Evolutionary conservation across 139 green algal species (phyloP).

Genomic region (Chlorella sp.): DNA sequence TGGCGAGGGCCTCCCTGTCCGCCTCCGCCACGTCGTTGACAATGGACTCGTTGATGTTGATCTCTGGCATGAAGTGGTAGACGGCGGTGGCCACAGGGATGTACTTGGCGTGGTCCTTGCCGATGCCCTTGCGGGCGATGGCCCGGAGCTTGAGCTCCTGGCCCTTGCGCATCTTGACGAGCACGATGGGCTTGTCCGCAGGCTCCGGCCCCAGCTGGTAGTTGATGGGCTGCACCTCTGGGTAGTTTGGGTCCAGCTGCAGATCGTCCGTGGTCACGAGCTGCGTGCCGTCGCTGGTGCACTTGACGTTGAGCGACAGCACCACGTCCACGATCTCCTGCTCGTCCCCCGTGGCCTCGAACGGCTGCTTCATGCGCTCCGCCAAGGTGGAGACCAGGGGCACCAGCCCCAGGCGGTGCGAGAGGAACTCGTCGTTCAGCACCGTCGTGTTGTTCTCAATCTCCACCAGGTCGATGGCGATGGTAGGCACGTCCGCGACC

Average conservation of each 20-base stretch:
- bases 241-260: constrained; percentile 13
- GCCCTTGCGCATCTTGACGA: constrained; percentile 83
- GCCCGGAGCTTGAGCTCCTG: constrained; percentile 83
- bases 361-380: constrained; percentile 15
- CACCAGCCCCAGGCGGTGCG: constrained; percentile 7
- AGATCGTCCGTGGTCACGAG: constrained; percentile 22
- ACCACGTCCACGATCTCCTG: constrained; percentile 53
- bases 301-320: constrained; percentile 55
- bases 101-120: constrained; percentile 99
- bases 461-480: constrained; percentile 98
- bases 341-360: constrained; percentile 33
- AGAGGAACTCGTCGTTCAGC: constrained; percentile 92
- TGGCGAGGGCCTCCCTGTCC: constrained; percentile 73
- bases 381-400: constrained; percentile 2
- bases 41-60: constrained; percentile 68
- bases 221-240: constrained; percentile 26
- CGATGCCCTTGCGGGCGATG: constrained; percentile 84
- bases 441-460: constrained; percentile 96
- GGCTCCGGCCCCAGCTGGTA: constrained; percentile 6
- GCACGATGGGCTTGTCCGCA: constrained; percentile 60
- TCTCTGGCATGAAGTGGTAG: constrained; percentile 77
- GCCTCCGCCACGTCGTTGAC: constrained; percentile 67
- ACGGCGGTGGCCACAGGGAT: constrained; percentile 84
- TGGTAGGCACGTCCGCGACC: constrained; percentile 91
- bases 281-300: constrained; percentile 25